Percentiles rank a stretch among this genome's conserved stretches.
phyloP scores from a whole-genome alignment of 768 basidiomycete genomes.

The Suillus decipiens region DNA sequence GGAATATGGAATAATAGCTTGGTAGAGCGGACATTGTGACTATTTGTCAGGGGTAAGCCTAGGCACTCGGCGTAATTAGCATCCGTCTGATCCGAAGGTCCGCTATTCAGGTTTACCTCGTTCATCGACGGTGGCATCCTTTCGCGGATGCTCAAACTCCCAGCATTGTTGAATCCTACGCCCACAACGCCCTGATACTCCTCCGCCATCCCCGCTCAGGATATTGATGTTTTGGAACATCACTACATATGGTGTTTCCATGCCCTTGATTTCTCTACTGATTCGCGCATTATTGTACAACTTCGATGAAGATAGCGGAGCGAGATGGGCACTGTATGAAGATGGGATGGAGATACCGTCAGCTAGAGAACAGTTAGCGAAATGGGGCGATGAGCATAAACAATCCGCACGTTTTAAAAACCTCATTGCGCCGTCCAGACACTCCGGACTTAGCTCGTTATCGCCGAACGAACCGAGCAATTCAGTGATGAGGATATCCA shows the following conservation, averaged over 20 bases:
- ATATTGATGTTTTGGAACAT: constrained; percentile 96
- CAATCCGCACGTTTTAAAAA: constrained; percentile 76
- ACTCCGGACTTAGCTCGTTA: constrained; percentile 98
- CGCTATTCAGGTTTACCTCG: constrained; percentile 47
- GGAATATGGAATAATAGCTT: constrained; percentile 90
- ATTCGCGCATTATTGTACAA: constrained; percentile 81
- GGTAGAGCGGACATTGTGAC: constrained; percentile 90
- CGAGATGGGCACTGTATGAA: constrained; percentile 93
- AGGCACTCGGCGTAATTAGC: constrained; percentile 8
- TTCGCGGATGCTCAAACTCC: constrained; percentile 94
- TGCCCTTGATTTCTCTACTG: constrained; percentile 63
- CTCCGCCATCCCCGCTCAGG: constrained; percentile 74
- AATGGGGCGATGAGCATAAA: constrained; percentile 3
- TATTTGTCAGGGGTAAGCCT: constrained; percentile 94
- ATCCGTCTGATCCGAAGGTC: constrained; percentile 15
- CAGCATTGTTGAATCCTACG: constrained; percentile 91
- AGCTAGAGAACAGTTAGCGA: constrained; percentile 47
- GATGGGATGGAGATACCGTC: constrained; percentile 95
- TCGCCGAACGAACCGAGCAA: constrained; percentile 97
- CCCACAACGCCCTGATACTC: constrained; percentile 68
- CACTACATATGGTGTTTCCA: constrained; percentile 97
- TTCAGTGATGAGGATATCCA: constrained; percentile 94
- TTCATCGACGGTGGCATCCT: constrained; percentile 72
- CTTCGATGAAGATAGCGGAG: constrained; percentile 93
- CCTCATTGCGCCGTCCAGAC: constrained; percentile 92